phyloP scores from a whole-genome alignment of 257 asterid species.

The Nicotiana obtusifolia region DNA sequence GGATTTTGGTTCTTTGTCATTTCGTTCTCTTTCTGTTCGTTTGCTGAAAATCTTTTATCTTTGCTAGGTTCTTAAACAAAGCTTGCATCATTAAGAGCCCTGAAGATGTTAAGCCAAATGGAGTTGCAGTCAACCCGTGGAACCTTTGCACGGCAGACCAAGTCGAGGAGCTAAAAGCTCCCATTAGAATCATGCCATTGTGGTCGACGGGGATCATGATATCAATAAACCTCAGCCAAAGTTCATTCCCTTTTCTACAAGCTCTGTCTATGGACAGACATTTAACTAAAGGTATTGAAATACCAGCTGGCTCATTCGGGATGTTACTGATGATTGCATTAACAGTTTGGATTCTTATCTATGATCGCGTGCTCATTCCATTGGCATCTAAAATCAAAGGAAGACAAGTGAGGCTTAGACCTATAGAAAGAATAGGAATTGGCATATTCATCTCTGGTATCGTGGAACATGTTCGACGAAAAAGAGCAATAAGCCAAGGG shows the following conservation, averaged over 20 bases:
- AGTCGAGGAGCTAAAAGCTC: conserved; percentile 30
- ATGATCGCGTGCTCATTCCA: neutral
- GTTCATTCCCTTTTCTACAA: neutral
- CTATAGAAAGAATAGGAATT: neutral
- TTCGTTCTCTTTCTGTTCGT: neutral
- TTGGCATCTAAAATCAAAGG: neutral
- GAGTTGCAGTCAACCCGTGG: conserved; percentile 22
- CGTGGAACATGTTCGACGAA: neutral
- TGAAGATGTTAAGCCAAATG: conserved; percentile 19
- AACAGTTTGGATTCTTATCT: neutral
- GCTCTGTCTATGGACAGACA: neutral
- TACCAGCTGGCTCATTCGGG: neutral
- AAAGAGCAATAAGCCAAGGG: neutral
- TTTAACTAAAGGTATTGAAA: neutral
- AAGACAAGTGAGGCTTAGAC: neutral
- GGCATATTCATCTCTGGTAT: neutral
- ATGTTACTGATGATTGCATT: neutral
- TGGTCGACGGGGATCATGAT: conserved; percentile 11
- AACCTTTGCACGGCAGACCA: conserved; percentile 24
- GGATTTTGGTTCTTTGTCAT: too few species aligned
- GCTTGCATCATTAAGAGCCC: conserved; percentile 13
- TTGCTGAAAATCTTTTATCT: conserved; percentile 13
- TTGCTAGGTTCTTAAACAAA: conserved; percentile 20
- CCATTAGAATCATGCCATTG: conserved; percentile 20
- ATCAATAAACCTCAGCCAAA: neutral